Conservation (phyloP, 2,329 filamentous ascomycete species). For the Fusarium gaditjirri region DNA sequence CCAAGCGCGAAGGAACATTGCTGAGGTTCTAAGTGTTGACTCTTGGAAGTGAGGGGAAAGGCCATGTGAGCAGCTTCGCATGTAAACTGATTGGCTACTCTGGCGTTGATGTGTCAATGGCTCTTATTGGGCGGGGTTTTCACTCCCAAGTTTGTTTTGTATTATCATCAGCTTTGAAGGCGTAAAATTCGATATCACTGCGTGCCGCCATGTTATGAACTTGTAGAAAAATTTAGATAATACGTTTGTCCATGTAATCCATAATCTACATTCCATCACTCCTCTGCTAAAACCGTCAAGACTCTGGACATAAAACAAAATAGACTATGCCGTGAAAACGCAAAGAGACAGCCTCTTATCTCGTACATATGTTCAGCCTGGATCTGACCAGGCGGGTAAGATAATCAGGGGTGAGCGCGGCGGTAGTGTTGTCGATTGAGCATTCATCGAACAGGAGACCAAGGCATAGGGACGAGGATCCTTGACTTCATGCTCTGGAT, state of each 20-base stretch:
- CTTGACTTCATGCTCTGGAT: conserved; percentile 97
- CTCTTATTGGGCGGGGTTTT: conserved; percentile 2
- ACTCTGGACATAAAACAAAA: conserved; percentile 26
- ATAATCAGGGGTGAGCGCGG: not conserved
- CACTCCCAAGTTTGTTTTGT: not conserved
- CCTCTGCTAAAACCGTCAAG: conserved; percentile 23
- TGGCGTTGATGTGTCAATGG: conserved; percentile 28
- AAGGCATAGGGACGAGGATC: conserved; percentile 93
- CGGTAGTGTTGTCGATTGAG: not conserved
- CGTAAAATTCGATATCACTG: not conserved
- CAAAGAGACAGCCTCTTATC: conserved; percentile 23
- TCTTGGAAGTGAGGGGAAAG: conserved; percentile 36
- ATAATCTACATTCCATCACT: conserved; percentile 38
- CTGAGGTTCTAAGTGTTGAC: conserved; percentile 78
- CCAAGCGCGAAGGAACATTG: conserved; percentile 76
- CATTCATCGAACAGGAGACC: conserved; percentile 86
- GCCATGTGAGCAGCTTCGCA: conserved; percentile 25
- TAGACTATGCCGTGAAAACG: conserved; percentile 27
- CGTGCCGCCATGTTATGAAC: conserved; percentile 11
- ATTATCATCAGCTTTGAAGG: not conserved
- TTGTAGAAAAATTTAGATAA: conserved; percentile 38
- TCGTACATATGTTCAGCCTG: conserved; percentile 13
- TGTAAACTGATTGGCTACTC: conserved; percentile 45
- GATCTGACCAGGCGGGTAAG: not conserved
- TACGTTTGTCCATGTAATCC: conserved; percentile 44